Base-by-base conservation (phyloP, 2,329 filamentous ascomycete genomes). In the Alternaria triticimaculans region DNA sequence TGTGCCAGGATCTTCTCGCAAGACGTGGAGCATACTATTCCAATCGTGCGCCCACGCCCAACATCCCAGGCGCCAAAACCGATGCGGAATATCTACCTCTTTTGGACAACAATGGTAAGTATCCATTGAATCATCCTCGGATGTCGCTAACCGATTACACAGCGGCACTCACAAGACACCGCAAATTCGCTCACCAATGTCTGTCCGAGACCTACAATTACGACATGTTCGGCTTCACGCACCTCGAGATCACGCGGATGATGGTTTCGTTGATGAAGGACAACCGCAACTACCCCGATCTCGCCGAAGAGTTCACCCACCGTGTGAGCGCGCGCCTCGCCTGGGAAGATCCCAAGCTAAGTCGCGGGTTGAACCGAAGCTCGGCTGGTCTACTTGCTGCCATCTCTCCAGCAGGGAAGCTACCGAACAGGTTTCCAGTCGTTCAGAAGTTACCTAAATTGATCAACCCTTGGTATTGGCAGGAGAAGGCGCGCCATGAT, bases 211-310 rank as follows among this genome's bases (percentile, higher is more conserved):
- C 55, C 11, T 58, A 58, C 30, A 58, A 58, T 45, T 58, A 37
- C 28, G 55, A 58, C n/a, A 58, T 58, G 55, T 58, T 50, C 14
- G 55, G 55, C 10, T 58, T 58, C 25, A 58, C 55, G 11, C 55
- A 58, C 26, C 30, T 58, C 15, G 55, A 58, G 18, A 58, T 58
- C 12, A 58, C 46, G 11, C 41, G 55, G n/a, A 58, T 58, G 55
- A 58, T 58, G 55, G 49, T 50, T n/a, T 30, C 25, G 20, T 5
- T 58, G 45, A 58, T 50, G 45, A 58, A 50, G n/a, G 55, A 58
- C 21, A 58, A 50, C n/a, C 55, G 55, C 1, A 58, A 58, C 30
- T 58, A 58, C 2, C 55, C 55, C 26, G 45, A 50, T 8, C n/a
- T 58, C 18, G 55, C 55, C 8, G 55, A 58, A 10, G 55, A 58